Conservation (phyloP, 2,329 filamentous ascomycete genomes). For the Arthroderma sp. region DNA sequence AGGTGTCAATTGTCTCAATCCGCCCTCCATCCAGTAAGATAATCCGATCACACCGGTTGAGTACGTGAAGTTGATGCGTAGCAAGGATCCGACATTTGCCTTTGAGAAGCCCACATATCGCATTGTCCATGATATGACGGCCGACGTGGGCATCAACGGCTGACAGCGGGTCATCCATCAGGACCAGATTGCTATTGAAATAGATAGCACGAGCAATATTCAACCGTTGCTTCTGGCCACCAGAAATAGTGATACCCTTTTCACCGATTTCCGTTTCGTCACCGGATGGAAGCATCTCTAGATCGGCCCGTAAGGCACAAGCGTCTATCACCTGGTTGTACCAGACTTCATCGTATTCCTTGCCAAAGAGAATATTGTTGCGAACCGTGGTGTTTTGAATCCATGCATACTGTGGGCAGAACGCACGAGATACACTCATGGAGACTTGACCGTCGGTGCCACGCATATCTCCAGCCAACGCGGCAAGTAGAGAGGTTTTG, state of each 20-base stretch:
- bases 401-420: conserved; percentile 95
- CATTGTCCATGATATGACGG: conserved; percentile 74
- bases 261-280: conserved; percentile 91
- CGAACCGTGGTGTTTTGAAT: conserved; percentile 83
- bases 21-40: conserved; percentile 83
- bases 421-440: conserved; percentile 68
- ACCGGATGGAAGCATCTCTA: conserved; percentile 84
- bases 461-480: conserved; percentile 87
- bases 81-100: conserved; percentile 84
- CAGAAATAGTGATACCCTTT: conserved; percentile 86
- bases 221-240: conserved; percentile 85
- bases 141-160: conserved; percentile 46
- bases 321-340: conserved; percentile 73
- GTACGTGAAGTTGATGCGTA: conserved; percentile 88
- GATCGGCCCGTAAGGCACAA: conserved; percentile 70
- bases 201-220: conserved; percentile 77
- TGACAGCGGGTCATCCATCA: conserved; percentile 53
- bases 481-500: conserved; percentile 78
- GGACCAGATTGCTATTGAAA: conserved; percentile 48
- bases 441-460: conserved; percentile 60
- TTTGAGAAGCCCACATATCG: conserved; percentile 76
- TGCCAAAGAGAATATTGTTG: conserved; percentile 86
- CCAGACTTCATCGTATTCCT: conserved; percentile 60
- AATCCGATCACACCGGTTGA: conserved; percentile 80
- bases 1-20: conserved; percentile 77